Conservation (phyloP, 768 basidiomycete species). For the Suillus americanus region DNA sequence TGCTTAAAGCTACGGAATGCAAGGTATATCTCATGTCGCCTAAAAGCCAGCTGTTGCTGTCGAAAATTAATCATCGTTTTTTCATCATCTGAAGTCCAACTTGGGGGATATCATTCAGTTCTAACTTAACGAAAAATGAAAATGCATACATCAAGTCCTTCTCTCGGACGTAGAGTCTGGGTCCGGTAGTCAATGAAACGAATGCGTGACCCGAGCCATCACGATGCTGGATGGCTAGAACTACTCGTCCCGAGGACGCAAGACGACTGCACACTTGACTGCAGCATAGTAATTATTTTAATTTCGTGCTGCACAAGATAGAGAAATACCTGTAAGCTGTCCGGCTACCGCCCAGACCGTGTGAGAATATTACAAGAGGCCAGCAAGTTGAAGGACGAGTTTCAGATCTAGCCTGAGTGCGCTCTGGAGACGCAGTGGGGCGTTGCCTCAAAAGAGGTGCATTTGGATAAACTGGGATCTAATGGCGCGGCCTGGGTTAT, state of each 20-base stretch:
- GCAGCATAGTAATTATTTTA: slow-evolving; percentile 4
- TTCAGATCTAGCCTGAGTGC: slow-evolving; percentile 7
- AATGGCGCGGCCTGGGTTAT: background rate
- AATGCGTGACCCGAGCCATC: slow-evolving; percentile 72
- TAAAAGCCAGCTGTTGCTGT: slow-evolving; percentile 66
- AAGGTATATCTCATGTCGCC: slow-evolving; percentile 67
- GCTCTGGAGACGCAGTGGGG: slow-evolving; percentile 7
- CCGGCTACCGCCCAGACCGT: slow-evolving; percentile 75
- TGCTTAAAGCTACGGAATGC: slow-evolving; percentile 56
- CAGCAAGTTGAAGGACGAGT: slow-evolving; percentile 39
- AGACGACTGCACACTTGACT: slow-evolving; percentile 72
- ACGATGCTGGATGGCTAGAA: slow-evolving; percentile 80
- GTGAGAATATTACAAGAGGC: slow-evolving; percentile 84
- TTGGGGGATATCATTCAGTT: slow-evolving; percentile 1
- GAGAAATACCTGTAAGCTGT: slow-evolving; percentile 61
- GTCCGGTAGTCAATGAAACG: slow-evolving; percentile 33
- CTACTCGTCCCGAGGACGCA: slow-evolving; percentile 78
- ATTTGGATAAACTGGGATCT: slow-evolving; percentile 60
- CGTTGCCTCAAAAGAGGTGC: slow-evolving; percentile 50
- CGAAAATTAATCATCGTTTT: slow-evolving; percentile 50
- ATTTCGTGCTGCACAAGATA: background rate
- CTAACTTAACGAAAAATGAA: background rate
- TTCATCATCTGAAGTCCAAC: slow-evolving; percentile 26
- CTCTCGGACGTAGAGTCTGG: slow-evolving; percentile 54
- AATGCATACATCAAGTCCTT: slow-evolving; percentile 52